Base-by-base conservation (phyloP, 2,329 filamentous ascomycete species). In the Alternaria atra region DNA sequence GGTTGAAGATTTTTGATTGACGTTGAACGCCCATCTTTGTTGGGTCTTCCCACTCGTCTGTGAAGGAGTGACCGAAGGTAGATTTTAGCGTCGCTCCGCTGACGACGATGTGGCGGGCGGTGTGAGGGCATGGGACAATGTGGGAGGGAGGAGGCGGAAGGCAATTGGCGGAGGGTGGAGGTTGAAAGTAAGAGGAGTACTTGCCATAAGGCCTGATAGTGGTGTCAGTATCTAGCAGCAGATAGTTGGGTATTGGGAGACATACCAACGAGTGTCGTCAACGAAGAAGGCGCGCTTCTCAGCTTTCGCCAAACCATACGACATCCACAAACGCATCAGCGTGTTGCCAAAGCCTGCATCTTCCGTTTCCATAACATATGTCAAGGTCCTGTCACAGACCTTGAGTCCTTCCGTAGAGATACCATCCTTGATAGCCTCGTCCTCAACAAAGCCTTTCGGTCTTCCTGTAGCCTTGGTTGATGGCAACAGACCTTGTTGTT, bases 251-350 rank as follows among this genome's bases (percentile, higher is more conserved):
- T n/a, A 23, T 15, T n/a, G 13, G 27, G 23, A 25, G 25, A 65
- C 77, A 56, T 77, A 84, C 86, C 93, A 97, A 66, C 90, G 85
- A 6, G 90, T 88, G 78, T 97, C 93, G 70, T 96, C 92, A 64
- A 97, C 83, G 80, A 97, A 96, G 78, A 97, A 96, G 1, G 88
- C 84, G 25, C 92, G 84, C 13, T 86, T 87, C 74, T 96, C 91
- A 60, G 89, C 86, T 73, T 90, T 84, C 2, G 93, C 92, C 55
- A 96, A 80, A 4, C 91, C 91, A 74, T 95, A 96, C 27, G 92
- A 90, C 70, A 90, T 90, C 92, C 93, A 97, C 57, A 97, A 75
- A 72, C 89, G 86, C 85, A 96, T 89, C 60, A 97, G 79, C 1
- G 90, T 88, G 65, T 87, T 89, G 6, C 93, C 93, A 9, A 97